These are phyloP conservation scores for Agarophyton chilense DNA, from an alignment of 23 red algal genomes.

Conservation along the genomic window DNA sequence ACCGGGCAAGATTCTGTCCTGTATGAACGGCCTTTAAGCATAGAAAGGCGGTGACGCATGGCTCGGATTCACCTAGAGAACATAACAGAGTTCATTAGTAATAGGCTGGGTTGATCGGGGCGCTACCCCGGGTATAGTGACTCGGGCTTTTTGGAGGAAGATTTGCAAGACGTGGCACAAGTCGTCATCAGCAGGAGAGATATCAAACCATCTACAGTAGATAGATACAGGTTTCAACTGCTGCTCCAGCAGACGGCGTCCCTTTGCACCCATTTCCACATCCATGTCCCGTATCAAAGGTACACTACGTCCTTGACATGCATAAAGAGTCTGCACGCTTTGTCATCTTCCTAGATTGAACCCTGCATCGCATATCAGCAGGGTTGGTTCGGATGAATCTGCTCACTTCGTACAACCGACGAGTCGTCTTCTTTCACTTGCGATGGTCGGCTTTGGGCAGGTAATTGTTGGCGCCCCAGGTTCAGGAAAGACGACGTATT, in stretches of 20 bases:
- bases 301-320: too few species aligned
- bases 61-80: neutral
- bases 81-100: neutral
- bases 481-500: slow-evolving; percentile 95
- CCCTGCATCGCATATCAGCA: neutral
- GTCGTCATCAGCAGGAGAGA: too few species aligned
- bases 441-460: slow-evolving; percentile 70
- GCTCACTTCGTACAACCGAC: neutral
- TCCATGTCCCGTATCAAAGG: neutral
- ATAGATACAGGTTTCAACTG: too few species aligned
- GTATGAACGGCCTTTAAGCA: neutral
- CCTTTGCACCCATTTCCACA: too few species aligned
- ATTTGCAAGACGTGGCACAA: too few species aligned
- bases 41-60: neutral
- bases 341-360: neutral
- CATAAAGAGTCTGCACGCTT: too few species aligned
- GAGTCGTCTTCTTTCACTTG: neutral
- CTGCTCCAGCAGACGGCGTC: too few species aligned
- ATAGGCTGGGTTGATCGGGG: too few species aligned
- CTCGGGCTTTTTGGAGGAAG: too few species aligned
- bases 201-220: too few species aligned
- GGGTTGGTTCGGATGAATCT: neutral
- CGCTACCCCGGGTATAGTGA: too few species aligned
- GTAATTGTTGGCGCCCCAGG: slow-evolving; percentile 94
- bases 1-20: neutral